Conservation (phyloP, 768 basidiomycete species). For the Clitopilus hobsonii region DNA sequence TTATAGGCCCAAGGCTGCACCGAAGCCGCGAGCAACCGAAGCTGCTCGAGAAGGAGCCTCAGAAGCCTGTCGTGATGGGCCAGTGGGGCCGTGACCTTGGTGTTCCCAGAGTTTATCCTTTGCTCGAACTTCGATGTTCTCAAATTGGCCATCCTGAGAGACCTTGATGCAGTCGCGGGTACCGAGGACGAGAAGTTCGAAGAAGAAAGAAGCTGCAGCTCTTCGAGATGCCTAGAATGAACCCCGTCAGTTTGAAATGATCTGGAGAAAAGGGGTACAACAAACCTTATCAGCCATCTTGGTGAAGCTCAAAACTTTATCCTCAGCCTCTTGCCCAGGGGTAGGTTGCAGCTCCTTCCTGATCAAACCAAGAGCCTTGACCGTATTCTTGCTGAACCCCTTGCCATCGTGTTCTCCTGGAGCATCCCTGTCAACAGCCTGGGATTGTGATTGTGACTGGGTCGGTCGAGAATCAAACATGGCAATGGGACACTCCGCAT, state of each 20-base stretch:
- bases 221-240: constrained; percentile 74
- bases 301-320: constrained; percentile 73
- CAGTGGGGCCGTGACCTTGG: constrained; percentile 31
- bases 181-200: constrained; percentile 90
- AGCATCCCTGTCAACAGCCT: constrained; percentile 39
- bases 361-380: constrained; percentile 75
- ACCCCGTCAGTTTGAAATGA: constrained; percentile 5
- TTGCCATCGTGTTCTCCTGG: constrained; percentile 50
- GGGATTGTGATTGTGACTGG: constrained; percentile 38
- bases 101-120: constrained; percentile 87
- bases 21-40: constrained; percentile 38
- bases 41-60: constrained; percentile 16
- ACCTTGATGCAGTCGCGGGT: constrained; percentile 90
- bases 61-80: constrained; percentile 21
- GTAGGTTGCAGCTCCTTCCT: constrained; percentile 63
- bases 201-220: constrained; percentile 96
- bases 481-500: constrained; percentile 73
- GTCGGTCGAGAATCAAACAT: constrained; percentile 63
- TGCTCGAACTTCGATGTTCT: constrained; percentile 78
- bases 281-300: constrained; percentile 73
- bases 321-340: constrained; percentile 39
- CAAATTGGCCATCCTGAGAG: constrained; percentile 68
- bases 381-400: constrained; percentile 86
- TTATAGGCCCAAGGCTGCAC: constrained; percentile 36
- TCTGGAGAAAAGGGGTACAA: not conserved